These are phyloP conservation scores for Amphichorda felina DNA, from an alignment of 2,329 filamentous ascomycete species.

Conservation along the genomic window DNA sequence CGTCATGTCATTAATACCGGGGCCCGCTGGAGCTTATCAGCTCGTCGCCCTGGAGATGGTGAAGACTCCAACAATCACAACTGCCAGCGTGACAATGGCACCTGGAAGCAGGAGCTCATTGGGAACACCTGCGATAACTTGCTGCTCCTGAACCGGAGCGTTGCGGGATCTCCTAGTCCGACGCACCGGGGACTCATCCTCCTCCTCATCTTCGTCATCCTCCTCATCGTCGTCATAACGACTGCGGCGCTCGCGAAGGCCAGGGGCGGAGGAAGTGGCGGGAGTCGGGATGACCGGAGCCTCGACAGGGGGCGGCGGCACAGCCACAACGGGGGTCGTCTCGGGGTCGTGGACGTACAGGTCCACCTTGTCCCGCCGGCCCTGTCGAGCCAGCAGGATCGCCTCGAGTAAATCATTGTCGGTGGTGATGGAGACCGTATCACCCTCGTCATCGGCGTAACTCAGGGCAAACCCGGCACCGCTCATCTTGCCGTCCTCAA, in stretches of 20 bases:
- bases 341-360: constrained; percentile 92
- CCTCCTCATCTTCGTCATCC: constrained; percentile 39
- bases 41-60: constrained; percentile 61
- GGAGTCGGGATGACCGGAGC: constrained; percentile 31
- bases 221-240: constrained; percentile 46
- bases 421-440: constrained; percentile 92
- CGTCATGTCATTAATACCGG: constrained; percentile 20
- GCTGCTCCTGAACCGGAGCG: constrained; percentile 51
- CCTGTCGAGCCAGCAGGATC: constrained; percentile 68
- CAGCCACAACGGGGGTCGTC: constrained; percentile 67
- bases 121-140: constrained; percentile 81
- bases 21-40: constrained; percentile 23
- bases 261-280: constrained; percentile 31
- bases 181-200: constrained; percentile 34
- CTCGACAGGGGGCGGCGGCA: constrained; percentile 33
- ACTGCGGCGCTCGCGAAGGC: constrained; percentile 36
- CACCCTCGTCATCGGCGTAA: constrained; percentile 94
- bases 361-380: constrained; percentile 83
- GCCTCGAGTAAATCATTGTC: constrained; percentile 89
- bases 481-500: constrained; percentile 69
- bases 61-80: constrained; percentile 90
- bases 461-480: constrained; percentile 79
- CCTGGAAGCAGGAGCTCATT: constrained; percentile 91
- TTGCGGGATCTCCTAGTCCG: constrained; percentile 27
- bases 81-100: constrained; percentile 87